Conservation (phyloP, 768 basidiomycete genomes). For the Termitomyces sp. region DNA sequence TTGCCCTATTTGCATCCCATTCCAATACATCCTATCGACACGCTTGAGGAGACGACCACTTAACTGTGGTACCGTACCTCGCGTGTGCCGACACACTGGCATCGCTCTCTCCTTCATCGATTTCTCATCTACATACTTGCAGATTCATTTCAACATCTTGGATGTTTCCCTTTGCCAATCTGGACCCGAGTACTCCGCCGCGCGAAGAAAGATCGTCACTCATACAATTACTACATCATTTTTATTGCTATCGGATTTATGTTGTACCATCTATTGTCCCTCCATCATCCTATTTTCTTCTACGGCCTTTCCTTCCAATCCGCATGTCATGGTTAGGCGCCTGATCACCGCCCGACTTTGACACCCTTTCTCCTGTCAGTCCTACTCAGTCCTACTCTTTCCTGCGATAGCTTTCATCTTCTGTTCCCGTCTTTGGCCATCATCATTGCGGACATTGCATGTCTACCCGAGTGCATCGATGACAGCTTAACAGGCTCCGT, state of each 20-base stretch:
- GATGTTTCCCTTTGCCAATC: conserved; percentile 20
- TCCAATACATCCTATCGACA: conserved; percentile 50
- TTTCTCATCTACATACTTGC: conserved; percentile 23
- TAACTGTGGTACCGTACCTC: conserved; percentile 78
- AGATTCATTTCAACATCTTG: conserved; percentile 25
- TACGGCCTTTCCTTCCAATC: conserved; percentile 7
- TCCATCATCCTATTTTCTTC: conserved; percentile 2
- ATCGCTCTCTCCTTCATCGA: conserved; percentile 35
- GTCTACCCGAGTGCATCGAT: conserved; percentile 22
- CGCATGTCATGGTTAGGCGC: conserved; percentile 28
- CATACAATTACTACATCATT: conserved; percentile 29
- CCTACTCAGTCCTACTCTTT: conserved; percentile 18
- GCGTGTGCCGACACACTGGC: conserved; percentile 77
- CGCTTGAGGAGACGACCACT: conserved; percentile 80
- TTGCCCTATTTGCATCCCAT: conserved; percentile 41
- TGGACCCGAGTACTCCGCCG: conserved; percentile 15
- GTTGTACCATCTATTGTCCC: conserved; percentile 19
- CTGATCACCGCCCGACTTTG: conserved; percentile 37
- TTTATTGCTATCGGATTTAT: conserved; percentile 46
- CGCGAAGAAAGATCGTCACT: conserved; percentile 16
- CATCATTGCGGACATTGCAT: conserved; percentile 33
- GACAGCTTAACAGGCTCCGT: conserved; percentile 18
- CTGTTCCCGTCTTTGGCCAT: conserved; percentile 16
- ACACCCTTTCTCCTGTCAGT: conserved; percentile 2
- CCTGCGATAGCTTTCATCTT: conserved; percentile 20